Percentiles rank a stretch among this genome's conserved stretches.
These are phyloP conservation scores for Microsporum ferrugineum DNA, from an alignment of 2,329 filamentous ascomycete genomes.

Conservation along the genomic window DNA sequence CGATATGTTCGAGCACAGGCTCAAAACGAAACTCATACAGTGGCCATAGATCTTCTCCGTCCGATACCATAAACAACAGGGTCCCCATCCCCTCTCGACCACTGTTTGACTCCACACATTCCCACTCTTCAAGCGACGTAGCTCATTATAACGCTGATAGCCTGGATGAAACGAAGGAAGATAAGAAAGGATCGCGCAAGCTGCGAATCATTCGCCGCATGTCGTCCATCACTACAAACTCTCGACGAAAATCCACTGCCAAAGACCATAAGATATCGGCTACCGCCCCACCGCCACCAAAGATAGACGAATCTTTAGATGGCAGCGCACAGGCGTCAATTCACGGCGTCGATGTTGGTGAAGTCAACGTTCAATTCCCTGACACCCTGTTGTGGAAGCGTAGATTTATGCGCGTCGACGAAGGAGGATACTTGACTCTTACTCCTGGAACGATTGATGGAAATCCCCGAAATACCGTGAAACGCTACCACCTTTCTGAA, in stretches of 20 bases:
- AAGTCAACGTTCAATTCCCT: conserved; percentile 94
- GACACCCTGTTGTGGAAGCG: conserved; percentile 96
- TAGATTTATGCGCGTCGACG: conserved; percentile 74
- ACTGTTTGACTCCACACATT: conserved; percentile 24
- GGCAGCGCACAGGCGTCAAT: conserved; percentile 35
- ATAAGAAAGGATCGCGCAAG: conserved; percentile 45
- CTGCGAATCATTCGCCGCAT: conserved; percentile 56
- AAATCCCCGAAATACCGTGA: conserved; percentile 50
- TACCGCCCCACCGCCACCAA: conserved; percentile 14
- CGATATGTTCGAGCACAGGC: conserved; percentile 29
- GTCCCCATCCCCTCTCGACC: conserved; percentile 30
- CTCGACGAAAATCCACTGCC: conserved; percentile 36
- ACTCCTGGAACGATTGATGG: conserved; percentile 55
- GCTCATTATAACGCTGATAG: conserved; percentile 19
- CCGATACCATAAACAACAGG: conserved; percentile 29
- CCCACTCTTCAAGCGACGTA: conserved; percentile 25
- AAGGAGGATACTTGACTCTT: conserved; percentile 70
- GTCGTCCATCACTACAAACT: conserved; percentile 46
- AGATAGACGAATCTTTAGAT: conserved; percentile 18
- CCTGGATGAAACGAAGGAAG: conserved; percentile 33
- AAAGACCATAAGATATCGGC: conserved; percentile 27
- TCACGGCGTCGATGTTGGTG: conserved; percentile 59
- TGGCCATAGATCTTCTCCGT: conserved; percentile 23
- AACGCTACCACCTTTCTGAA: conserved; percentile 75
- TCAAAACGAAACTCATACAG: conserved; percentile 32